Percentiles rank a stretch among this genome's conserved stretches.
Conservation (phyloP, 768 basidiomycete species). For the Tulasnella sp. region DNA sequence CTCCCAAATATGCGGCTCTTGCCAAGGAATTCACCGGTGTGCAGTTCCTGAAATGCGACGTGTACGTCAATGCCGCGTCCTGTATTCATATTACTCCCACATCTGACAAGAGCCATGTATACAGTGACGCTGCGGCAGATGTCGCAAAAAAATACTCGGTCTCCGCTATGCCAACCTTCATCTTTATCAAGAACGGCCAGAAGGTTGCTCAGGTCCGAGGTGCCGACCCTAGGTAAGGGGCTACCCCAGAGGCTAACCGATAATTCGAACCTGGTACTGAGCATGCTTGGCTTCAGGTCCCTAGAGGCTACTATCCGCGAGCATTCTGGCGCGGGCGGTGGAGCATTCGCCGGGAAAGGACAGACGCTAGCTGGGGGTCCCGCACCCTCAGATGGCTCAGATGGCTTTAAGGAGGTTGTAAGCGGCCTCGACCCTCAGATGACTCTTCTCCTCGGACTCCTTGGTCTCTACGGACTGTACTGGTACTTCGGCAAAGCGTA, state of each 20-base stretch:
- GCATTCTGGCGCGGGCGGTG: constrained; percentile 40
- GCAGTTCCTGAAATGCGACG: constrained; percentile 60
- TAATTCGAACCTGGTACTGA: neutral
- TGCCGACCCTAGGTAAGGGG: constrained; percentile 54
- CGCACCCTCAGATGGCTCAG: constrained; percentile 32
- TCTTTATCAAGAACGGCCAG: constrained; percentile 59
- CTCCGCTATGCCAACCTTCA: constrained; percentile 78
- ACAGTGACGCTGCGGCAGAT: constrained; percentile 51
- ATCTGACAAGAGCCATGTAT: constrained; percentile 36
- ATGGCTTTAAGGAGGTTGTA: constrained; percentile 34
- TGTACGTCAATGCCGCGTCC: neutral
- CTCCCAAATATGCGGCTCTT: constrained; percentile 62
- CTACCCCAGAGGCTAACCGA: neutral
- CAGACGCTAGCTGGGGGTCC: constrained; percentile 53
- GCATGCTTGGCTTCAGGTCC: constrained; percentile 36
- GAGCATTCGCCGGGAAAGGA: constrained; percentile 62
- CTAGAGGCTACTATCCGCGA: constrained; percentile 52
- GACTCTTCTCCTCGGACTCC: constrained; percentile 53
- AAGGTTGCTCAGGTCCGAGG: constrained; percentile 69
- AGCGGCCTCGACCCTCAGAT: constrained; percentile 57
- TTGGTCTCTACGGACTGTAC: constrained; percentile 55
- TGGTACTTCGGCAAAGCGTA: constrained; percentile 33
- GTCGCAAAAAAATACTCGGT: constrained; percentile 57
- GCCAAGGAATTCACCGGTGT: constrained; percentile 60
- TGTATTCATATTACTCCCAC: neutral